Percentiles rank a stretch among this genome's conserved stretches.
These are phyloP conservation scores for Citrus sp. DNA, from an alignment of 345 rosid species.

Conservation along the genomic window DNA sequence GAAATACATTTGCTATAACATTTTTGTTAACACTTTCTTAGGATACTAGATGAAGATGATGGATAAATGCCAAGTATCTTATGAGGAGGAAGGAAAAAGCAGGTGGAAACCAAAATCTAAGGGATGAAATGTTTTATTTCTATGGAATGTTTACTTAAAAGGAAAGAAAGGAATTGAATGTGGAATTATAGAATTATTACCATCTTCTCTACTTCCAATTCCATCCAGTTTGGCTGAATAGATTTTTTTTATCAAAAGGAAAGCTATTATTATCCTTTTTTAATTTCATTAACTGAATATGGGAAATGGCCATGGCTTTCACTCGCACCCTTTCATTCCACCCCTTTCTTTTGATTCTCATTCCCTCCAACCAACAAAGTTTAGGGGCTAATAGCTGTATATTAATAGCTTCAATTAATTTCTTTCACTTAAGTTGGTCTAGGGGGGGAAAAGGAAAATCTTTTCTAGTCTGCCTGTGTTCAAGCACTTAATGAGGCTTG, in stretches of 20 bases:
- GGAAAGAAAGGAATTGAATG: slow-evolving; percentile 2
- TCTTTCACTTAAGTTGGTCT: not conserved
- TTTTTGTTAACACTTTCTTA: not conserved
- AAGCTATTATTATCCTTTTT: not conserved
- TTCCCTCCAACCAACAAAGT: not conserved
- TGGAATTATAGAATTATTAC: not conserved
- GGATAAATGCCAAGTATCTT: not conserved
- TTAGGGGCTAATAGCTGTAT: not conserved
- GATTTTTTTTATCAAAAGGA: not conserved
- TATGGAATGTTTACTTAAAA: not conserved
- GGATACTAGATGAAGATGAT: not conserved
- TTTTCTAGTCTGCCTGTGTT: not conserved
- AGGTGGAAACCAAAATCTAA: not conserved
- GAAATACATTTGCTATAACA: not conserved
- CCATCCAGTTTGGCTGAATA: not conserved
- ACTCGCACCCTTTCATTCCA: not conserved
- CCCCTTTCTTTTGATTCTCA: not conserved
- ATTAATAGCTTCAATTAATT: not conserved
- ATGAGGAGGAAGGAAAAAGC: not conserved
- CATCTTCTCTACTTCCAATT: not conserved
- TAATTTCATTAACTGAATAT: not conserved
- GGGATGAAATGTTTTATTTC: not conserved
- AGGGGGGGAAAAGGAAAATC: no score
- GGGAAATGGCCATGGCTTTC: not conserved
- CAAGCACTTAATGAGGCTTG: not conserved